Base-by-base conservation (phyloP, 2,329 filamentous ascomycete species). In the Emydomyces testavorans region DNA sequence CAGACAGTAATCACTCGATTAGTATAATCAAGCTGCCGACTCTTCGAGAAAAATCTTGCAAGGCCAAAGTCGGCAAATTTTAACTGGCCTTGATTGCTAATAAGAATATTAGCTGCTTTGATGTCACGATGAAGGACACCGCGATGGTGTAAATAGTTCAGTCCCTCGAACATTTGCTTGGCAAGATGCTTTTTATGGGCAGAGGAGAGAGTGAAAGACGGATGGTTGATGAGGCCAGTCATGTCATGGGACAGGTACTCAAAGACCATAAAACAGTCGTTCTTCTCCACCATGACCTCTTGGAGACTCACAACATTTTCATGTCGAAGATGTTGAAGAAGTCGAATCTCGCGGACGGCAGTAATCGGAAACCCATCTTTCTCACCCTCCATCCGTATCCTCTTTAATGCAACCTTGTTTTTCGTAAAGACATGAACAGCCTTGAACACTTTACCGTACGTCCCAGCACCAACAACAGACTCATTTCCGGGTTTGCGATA, bases 211-310 rank as follows among this genome's bases (percentile, higher is more conserved):
- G 82, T 82, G 67, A 94, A 98, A 0, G 83, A 83, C 0, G 92
- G 92, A 60, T 98, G 92, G 59, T 96, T 96, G 52, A 98, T 78
- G 26, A 98, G 73, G 11, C 92, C 92, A 2, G 92, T 98, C 52
- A 98, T 72, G 64, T 98, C 92, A 63, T 98, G 92, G 1, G 92
- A 90, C 26, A 96, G 75, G 62, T 98, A 98, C 64, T 98, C 92
- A 55, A 98, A 98, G 2, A 98, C 92, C 92, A 98, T 98, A 67
- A 94, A 98, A 65, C 92, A 98, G 66, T 96, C 89, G 57, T 96
- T 96, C 62, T 83, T 85, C 68, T 98, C 92, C 1, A 98, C 92
- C 92, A 98, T 98, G 55, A 98, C 96, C 65, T 98, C 92, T 61
- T 94, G 83, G 39, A 98, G 71, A 53, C 78, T 80, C 49, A 98